Evolutionary conservation across 2,329 filamentous ascomycete species (phyloP), one percentile per base, ranked within the genome.

Genomic region (Dryadomyces quercus-mongolicae): DNA sequence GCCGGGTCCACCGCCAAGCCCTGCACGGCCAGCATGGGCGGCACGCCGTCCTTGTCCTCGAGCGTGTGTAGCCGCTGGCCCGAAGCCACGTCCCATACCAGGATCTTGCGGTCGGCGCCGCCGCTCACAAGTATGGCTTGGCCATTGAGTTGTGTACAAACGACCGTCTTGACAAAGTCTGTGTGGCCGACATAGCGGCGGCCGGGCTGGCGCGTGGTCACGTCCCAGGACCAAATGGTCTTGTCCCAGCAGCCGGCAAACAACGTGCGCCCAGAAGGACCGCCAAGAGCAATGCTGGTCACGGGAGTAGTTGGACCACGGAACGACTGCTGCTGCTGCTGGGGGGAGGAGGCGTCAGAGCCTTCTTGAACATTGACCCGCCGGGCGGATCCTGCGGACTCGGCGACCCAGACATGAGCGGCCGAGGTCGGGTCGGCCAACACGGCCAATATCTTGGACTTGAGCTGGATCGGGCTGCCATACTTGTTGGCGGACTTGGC

Each of bases 171-270:
- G 62, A 98, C 86, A 65, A 98, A 98, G 70, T 98, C 93, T 1
- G 79, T 75, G 67, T 97, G 92, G 5, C 89, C 90, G 55, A 78
- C 77, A 61, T 84, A 90, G 59, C 75, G 82, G 57, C 72, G 76
- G n/a, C 72, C 73, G 1, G 72, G 69, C 34, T 73, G 66, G 46
- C 73, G 74, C 3, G 80, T 80, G 18, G 75, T 71, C 36, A 85
- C 71, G 62, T 87, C 77, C 86, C 89, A 96, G 36, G 85, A 86
- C 84, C 90, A 95, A 55, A 97, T 78, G 20, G 81, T 78, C 71
- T 95, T 95, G 70, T 98, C 92, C 93, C 93, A 98, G 56, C 85
- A 93, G 38, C 91, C 92, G 22, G 89, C 89, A 67, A 89, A 96
- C 12, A 96, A 65, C 1, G 77, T 85, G 69, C 56, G 73, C 74